A percentile compares a stretch with the other conserved stretches of the same genome.
These are phyloP conservation scores for Buxus sempervirens DNA, from an alignment of 164 flowering plant genomes.

Conservation along the genomic window DNA sequence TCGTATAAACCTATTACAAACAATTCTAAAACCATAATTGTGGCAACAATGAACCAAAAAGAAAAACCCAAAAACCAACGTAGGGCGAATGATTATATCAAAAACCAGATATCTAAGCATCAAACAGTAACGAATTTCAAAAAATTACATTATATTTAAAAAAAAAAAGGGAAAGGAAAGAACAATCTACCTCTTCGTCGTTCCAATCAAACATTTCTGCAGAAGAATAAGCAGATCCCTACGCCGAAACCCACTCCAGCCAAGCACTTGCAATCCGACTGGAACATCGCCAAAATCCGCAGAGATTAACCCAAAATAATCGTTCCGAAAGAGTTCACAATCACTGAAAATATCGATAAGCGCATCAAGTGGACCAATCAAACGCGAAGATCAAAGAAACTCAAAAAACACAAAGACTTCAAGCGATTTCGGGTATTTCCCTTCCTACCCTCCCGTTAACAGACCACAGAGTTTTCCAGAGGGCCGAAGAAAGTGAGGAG, in stretches of 20 bases:
- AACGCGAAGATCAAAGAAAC: no score
- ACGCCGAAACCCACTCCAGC: slow-evolving; percentile 17
- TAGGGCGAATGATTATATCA: not conserved
- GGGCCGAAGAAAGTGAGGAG: not conserved
- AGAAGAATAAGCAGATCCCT: slow-evolving; percentile 16
- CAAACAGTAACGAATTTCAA: not conserved
- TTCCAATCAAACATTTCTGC: slow-evolving; percentile 81
- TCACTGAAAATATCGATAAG: not conserved
- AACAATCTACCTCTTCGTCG: slow-evolving; percentile 60
- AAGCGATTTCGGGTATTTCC: no score
- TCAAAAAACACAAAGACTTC: no score
- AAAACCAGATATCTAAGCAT: no score
- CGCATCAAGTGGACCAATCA: not conserved
- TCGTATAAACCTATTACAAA: no score
- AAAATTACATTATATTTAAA: not conserved
- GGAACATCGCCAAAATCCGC: slow-evolving; percentile 35
- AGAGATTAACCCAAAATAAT: not conserved
- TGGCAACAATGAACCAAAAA: no score
- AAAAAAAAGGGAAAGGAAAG: slow-evolving; percentile 6
- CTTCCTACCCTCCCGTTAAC: not conserved
- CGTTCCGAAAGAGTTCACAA: not conserved
- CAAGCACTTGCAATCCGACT: slow-evolving; percentile 4
- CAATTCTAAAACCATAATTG: no score
- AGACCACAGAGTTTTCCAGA: slow-evolving; percentile 1
- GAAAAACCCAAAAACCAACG: no score